Conservation (phyloP, 345 rosid genomes). For the Aethionema arabicum region DNA sequence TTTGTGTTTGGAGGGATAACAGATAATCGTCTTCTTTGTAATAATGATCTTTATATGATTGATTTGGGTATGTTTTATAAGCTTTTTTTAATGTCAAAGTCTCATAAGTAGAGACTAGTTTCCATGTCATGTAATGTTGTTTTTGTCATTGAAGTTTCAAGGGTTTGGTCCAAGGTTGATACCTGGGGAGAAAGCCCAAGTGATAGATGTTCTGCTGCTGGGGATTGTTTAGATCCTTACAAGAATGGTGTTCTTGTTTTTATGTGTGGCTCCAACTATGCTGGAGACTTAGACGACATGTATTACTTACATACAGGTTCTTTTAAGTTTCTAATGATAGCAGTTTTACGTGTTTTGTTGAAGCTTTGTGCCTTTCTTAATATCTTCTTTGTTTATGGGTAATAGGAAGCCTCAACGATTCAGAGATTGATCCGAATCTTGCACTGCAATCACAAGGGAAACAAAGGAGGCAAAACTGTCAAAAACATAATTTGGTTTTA, state of each 20-base stretch:
- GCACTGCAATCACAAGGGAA: background rate
- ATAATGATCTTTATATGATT: slow-evolving; percentile 33
- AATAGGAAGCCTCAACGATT: slow-evolving; percentile 46
- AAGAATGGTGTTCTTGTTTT: slow-evolving; percentile 62
- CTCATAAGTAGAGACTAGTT: no score
- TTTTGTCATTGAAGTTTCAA: slow-evolving; percentile 45
- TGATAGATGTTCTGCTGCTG: slow-evolving; percentile 75
- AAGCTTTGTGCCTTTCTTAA: no score
- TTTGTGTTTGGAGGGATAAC: slow-evolving; percentile 85
- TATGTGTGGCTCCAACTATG: slow-evolving; percentile 76
- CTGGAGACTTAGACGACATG: slow-evolving; percentile 81
- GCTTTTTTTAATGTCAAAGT: no score
- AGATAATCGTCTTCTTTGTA: slow-evolving; percentile 65
- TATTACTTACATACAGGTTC: slow-evolving; percentile 71
- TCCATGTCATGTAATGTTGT: no score
- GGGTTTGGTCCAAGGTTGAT: slow-evolving; percentile 59
- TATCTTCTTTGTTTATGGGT: background rate
- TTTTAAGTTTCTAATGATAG: background rate
- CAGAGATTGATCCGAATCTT: slow-evolving; percentile 37
- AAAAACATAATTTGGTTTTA: slow-evolving; percentile 53
- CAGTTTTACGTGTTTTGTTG: no score
- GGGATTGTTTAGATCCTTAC: slow-evolving; percentile 71
- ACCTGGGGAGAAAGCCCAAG: slow-evolving; percentile 65
- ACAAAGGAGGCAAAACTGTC: slow-evolving; percentile 56
- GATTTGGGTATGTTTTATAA: slow-evolving; percentile 46